A percentile compares a stretch with the other conserved stretches of the same genome.
These are phyloP conservation scores for Candida tibetensis DNA, from an alignment of 805 yeast genomes.

Conservation along the genomic window DNA sequence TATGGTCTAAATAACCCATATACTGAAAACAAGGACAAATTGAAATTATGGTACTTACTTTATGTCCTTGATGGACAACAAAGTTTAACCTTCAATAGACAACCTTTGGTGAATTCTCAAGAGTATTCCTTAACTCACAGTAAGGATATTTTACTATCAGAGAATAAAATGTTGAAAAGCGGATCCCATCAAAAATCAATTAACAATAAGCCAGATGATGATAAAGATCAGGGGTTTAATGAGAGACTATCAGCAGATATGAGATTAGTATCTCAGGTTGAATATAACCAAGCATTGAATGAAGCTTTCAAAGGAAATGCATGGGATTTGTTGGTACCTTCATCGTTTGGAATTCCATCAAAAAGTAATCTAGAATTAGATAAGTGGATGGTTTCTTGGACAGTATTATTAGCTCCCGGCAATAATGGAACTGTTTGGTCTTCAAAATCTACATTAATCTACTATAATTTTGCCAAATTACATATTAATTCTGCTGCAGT, in stretches of 20 bases:
- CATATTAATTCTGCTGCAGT: slow-evolving; percentile 58
- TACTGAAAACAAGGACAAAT: slow-evolving; percentile 36
- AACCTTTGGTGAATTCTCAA: slow-evolving; percentile 49
- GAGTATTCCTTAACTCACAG: slow-evolving; percentile 46
- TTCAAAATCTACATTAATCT: slow-evolving; percentile 64
- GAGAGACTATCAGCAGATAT: slow-evolving; percentile 38
- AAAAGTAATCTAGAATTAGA: slow-evolving; percentile 64
- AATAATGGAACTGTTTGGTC: slow-evolving; percentile 60
- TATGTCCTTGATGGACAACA: slow-evolving; percentile 70
- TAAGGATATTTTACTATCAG: slow-evolving; percentile 32
- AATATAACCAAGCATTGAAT: slow-evolving; percentile 61
- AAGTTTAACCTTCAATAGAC: slow-evolving; percentile 56
- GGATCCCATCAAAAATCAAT: slow-evolving; percentile 5
- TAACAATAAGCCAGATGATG: neutral
- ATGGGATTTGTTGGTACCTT: slow-evolving; percentile 59
- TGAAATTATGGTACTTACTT: slow-evolving; percentile 64
- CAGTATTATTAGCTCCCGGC: slow-evolving; percentile 61
- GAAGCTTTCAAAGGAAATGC: slow-evolving; percentile 57
- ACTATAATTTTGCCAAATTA: slow-evolving; percentile 74
- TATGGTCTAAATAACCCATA: slow-evolving; percentile 42
- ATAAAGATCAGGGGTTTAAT: neutral
- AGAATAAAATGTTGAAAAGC: slow-evolving; percentile 4
- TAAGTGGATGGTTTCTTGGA: slow-evolving; percentile 81
- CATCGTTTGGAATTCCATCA: slow-evolving; percentile 66
- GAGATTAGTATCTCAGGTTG: slow-evolving; percentile 64